Conservation (phyloP, 75 land plant species). For the Ceratopteris richardii region DNA sequence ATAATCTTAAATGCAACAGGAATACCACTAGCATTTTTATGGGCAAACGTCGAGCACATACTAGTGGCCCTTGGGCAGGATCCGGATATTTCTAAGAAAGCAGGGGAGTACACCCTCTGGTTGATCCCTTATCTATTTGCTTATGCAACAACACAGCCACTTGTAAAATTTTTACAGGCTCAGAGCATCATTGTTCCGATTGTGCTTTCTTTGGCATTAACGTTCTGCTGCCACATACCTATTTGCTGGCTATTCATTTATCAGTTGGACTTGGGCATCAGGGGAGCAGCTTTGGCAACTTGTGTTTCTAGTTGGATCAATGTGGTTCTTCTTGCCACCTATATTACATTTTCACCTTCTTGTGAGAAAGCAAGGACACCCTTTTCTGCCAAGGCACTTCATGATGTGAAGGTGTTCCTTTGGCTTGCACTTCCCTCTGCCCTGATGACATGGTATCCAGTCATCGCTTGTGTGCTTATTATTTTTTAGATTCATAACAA, state of each 20-base stretch:
- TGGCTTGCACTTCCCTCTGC: conserved; percentile 76
- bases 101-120: conserved; percentile 37
- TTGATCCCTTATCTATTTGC: conserved; percentile 47
- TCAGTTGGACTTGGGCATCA: conserved; percentile 25
- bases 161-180: conserved; percentile 40
- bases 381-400: conserved; percentile 39
- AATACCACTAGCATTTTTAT: conserved; percentile 55
- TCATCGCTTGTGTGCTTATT: conserved; percentile 10
- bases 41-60: conserved; percentile 48
- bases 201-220: conserved; percentile 16
- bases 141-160: conserved; percentile 38
- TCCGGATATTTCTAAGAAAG: conserved; percentile 37
- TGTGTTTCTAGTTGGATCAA: conserved; percentile 60
- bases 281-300: conserved; percentile 59
- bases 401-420: conserved; percentile 36
- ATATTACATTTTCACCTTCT: conserved; percentile 40
- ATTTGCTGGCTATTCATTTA: conserved; percentile 51
- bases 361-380: conserved; percentile 28
- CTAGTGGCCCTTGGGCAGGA: conserved; percentile 53
- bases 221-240: conserved; percentile 40
- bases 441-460: conserved; percentile 68
- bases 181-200: conserved; percentile 46
- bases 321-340: conserved; percentile 28
- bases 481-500: too few relatives aligned
- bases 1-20: conserved; percentile 16